Evolutionary conservation across 2,329 filamentous ascomycete species (phyloP).

Genomic region (Pleoardoris graminearum): DNA sequence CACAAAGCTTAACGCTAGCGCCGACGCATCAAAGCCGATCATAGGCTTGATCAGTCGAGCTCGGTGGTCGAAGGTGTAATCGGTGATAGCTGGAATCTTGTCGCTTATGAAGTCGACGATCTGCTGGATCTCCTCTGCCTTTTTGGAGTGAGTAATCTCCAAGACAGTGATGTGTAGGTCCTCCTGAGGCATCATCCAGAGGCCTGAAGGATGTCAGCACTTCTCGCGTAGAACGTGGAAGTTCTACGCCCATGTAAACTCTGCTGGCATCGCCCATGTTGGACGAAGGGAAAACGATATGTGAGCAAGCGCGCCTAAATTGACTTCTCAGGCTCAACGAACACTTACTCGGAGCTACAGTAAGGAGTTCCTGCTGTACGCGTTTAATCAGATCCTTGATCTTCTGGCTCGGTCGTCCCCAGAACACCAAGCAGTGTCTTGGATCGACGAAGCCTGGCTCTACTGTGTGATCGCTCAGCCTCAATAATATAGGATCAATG

Average conservation of each 20-base stretch:
- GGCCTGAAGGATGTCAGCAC: constrained; percentile 52
- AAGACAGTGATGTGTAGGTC: constrained; percentile 83
- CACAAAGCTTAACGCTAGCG: constrained; percentile 83
- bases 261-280: too few species aligned
- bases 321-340: background rate
- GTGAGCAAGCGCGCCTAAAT: background rate
- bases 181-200: constrained; percentile 84
- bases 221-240: too few species aligned
- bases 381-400: constrained; percentile 68
- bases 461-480: constrained; percentile 65
- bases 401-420: constrained; percentile 78
- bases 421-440: constrained; percentile 82
- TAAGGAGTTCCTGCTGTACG: constrained; percentile 68
- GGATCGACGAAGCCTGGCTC: constrained; percentile 73
- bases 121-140: constrained; percentile 66
- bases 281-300: too few species aligned
- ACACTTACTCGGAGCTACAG: constrained; percentile 69
- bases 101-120: constrained; percentile 63
- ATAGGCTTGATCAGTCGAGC: constrained; percentile 79
- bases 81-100: constrained; percentile 62
- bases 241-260: too few species aligned
- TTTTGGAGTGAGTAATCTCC: constrained; percentile 81
- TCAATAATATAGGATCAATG: constrained; percentile 74
- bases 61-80: constrained; percentile 68
- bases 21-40: constrained; percentile 81